Evolutionary conservation across 169 alveolate genomes (phyloP).

Genomic region (Cryptosporidium muris): DNA sequence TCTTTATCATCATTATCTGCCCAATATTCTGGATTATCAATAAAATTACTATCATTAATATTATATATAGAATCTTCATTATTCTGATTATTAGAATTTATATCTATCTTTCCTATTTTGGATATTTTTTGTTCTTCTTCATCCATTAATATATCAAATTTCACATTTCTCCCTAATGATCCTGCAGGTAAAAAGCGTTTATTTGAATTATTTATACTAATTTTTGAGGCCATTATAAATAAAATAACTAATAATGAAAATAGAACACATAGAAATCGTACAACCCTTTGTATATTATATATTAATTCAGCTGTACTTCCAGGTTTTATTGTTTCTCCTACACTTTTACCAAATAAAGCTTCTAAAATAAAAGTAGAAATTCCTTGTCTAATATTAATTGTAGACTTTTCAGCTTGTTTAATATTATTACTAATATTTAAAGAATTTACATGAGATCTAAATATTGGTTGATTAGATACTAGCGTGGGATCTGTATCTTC

Average conservation of each 20-base stretch:
- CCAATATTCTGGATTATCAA: conserved; percentile 69
- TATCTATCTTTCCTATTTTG: neutral
- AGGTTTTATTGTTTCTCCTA: neutral
- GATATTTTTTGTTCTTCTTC: neutral
- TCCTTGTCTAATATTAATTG: conserved; percentile 50
- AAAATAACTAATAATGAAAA: conserved; percentile 28
- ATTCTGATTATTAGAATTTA: neutral
- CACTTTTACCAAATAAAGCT: conserved; percentile 8
- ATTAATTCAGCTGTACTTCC: conserved; percentile 54
- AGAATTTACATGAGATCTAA: neutral
- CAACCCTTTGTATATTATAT: conserved; percentile 27
- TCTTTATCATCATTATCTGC: conserved; percentile 59
- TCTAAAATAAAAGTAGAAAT: conserved; percentile 7
- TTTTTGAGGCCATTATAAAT: conserved; percentile 33
- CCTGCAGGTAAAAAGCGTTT: conserved; percentile 28
- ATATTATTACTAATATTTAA: too few species aligned
- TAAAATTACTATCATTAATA: conserved; percentile 5
- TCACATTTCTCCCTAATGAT: conserved; percentile 41
- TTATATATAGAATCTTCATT: neutral
- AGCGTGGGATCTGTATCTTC: neutral
- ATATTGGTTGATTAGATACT: neutral
- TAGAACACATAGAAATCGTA: conserved; percentile 24
- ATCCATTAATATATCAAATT: conserved; percentile 49
- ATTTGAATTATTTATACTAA: conserved; percentile 12
- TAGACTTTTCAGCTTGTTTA: conserved; percentile 3